Evolutionary conservation across 2,329 filamentous ascomycete species (phyloP), one percentile per base, ranked within the genome.

Genomic region (Bretziella fagacearum): DNA sequence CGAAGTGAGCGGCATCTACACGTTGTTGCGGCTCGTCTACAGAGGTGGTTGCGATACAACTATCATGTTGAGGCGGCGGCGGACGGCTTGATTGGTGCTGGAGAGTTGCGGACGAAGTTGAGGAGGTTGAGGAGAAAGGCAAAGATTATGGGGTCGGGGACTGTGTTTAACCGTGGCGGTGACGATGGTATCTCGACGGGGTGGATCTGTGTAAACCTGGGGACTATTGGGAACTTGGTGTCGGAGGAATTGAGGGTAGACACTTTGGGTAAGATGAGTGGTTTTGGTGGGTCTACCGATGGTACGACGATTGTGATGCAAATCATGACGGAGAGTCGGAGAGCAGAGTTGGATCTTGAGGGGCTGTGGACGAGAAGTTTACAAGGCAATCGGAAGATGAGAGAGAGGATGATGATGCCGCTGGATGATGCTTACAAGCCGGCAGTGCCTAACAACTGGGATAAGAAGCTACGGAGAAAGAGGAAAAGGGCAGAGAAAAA

Each of bases 121-220:
- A 71, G 81, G 29, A 71, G 91, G 35, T 81, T 87, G 59, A 78
- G 82, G 6, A 84, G 84, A 59, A 79, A 81, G 55, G 82, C 85
- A 26, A 85, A 84, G 60, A 67, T 95, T 51, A 66, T 93, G 54
- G 85, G 83, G 11, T 81, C 74, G 50, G 77, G 77, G 2, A 74
- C 76, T 0, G 76, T 77, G n/a, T 69, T 73, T 40, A 67, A 74
- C 4, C 74, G 74, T 8, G 72, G 71, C 41, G 65, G 71, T 1
- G 87, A 94, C 55, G 84, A 95, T 57, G 89, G 87, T 2, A 83
- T 94, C 45, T 79, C 81, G 10, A 95, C 89, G 1, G 87, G 86
- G 7, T 98, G 91, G 91, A 81, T 98, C 17, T 98, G 91, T 62
- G 83, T 96, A 51, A 93, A 94, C 58, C 73, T 91, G 7, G 84